Base-by-base conservation (phyloP, 495 filamentous ascomycete species). In the Xylaria intraflava region DNA sequence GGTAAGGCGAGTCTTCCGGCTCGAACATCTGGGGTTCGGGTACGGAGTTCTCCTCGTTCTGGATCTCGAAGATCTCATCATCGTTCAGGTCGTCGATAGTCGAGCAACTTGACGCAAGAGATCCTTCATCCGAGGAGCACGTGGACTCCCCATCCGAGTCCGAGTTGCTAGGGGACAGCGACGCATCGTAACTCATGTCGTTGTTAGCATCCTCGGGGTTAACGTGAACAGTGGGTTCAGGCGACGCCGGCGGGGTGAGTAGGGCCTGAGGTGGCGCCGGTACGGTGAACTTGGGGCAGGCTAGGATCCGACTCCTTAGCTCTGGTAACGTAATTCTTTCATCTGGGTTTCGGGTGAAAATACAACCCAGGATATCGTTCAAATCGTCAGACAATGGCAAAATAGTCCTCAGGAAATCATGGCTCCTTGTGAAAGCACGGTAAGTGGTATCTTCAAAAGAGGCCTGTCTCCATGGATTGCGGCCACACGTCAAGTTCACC, bases 401-500 rank as follows among this genome's bases (percentile, higher is more conserved):
- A 59, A 99, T 99, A 54, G 90, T 86, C 72, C 87, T 85, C 48
- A 99, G 77, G 73, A 97, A 97, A 59, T 83, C 85, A 36, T 81
- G 83, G 66, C 91, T 89, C 76, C 84, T 86, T 56, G 88, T 76
- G 67, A 87, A 99, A 29, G 92, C 93, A 65, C 85, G 83, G 79
- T 96, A 99, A 22, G 94, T 97, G 57, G 90, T 89, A 71, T 99
- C 94, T 64, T 95, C 89, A 58, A 83, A 70, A 10, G 88, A 94
- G 48, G 93, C 94, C 55, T 90, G 84, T 72, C 96, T 97, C 93
- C 93, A 99, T 57, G 93, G 93, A 71, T 99, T 99, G 60, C 94
- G 88, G 65, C 93, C 92, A 77, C 93, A 97, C 54, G 90, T 94
- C 51, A 99, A 80, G 69, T 99, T 99, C 54, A 99, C 89, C 54